phyloP scores from a whole-genome alignment of 1,284 basidiomycete species.

The Heliocybe sulcata region DNA sequence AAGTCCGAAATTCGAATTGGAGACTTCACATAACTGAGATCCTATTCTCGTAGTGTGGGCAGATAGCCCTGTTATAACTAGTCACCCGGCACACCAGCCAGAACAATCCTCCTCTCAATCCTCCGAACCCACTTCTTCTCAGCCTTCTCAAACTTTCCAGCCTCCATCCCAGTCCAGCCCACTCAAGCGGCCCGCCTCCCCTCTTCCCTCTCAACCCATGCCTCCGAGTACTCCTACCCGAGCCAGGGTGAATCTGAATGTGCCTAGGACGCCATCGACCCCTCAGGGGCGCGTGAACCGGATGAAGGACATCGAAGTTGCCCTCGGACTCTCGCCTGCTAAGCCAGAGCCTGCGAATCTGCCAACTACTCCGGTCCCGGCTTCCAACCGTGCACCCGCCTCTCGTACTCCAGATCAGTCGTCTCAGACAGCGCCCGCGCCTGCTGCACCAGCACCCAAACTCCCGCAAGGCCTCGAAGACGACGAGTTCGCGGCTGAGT shows the following conservation, averaged over 20 bases:
- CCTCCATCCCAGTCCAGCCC: too few species aligned
- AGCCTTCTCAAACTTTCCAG: too few species aligned
- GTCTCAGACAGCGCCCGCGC: too few species aligned
- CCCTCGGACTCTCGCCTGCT: too few species aligned
- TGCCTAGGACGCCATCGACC: neutral
- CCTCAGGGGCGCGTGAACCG: neutral
- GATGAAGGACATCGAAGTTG: constrained; percentile 5
- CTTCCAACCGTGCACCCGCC: too few species aligned
- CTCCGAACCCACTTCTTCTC: constrained; percentile 4
- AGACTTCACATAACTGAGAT: too few species aligned
- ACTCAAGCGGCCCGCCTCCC: neutral
- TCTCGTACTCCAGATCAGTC: too few species aligned
- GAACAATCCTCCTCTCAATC: constrained; percentile 6
- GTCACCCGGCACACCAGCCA: constrained; percentile 5
- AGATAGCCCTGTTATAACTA: constrained; percentile 18
- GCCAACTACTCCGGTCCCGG: too few species aligned
- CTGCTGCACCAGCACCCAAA: neutral
- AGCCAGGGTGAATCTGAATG: neutral
- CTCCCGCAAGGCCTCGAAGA: neutral
- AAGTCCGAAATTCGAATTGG: too few species aligned
- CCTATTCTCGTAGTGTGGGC: constrained; percentile 25
- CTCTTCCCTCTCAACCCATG: neutral
- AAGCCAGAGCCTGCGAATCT: too few species aligned
- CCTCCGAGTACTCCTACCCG: neutral
- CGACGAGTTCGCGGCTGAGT: neutral